A percentile compares a stretch with the other conserved stretches of the same genome.
phyloP scores from a whole-genome alignment of 345 rosid genomes.

The Lagerstroemia speciosa region DNA sequence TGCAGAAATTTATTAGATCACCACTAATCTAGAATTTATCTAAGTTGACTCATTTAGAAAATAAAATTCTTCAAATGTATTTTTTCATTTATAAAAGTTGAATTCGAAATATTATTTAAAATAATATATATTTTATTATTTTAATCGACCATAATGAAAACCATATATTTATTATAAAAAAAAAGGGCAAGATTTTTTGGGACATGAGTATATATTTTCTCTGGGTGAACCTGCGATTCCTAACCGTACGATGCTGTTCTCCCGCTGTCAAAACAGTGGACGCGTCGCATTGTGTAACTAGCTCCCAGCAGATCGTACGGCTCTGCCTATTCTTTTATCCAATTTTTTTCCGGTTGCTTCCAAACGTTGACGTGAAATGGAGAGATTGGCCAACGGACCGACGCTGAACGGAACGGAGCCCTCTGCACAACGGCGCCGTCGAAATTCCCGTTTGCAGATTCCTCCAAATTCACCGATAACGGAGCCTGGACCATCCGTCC shows the following conservation, averaged over 20 bases:
- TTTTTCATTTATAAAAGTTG: too few species aligned
- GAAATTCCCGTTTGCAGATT: slow-evolving; percentile 47
- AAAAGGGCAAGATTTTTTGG: too few species aligned
- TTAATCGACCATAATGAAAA: too few species aligned
- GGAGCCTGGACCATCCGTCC: slow-evolving; percentile 36
- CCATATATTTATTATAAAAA: too few species aligned
- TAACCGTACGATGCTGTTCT: slow-evolving; percentile 1
- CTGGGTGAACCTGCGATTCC: background rate
- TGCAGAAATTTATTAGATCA: too few species aligned
- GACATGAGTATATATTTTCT: too few species aligned
- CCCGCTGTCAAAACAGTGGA: background rate
- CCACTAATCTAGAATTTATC: too few species aligned
- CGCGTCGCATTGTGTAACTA: background rate
- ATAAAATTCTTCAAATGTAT: too few species aligned
- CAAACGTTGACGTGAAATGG: slow-evolving; percentile 17
- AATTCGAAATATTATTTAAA: too few species aligned
- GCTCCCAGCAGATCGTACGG: background rate
- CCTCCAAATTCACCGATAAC: slow-evolving; percentile 46
- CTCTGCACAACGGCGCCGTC: slow-evolving; percentile 76
- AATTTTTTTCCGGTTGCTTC: slow-evolving; percentile 11
- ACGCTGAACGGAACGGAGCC: slow-evolving; percentile 5
- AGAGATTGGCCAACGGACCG: slow-evolving; percentile 17
- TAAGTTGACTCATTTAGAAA: too few species aligned
- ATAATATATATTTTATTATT: too few species aligned
- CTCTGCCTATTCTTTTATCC: slow-evolving; percentile 3